A percentile compares a stretch with the other conserved stretches of the same genome.
phyloP scores from a whole-genome alignment of 139 green algal genomes.

The Mesotaenium endlicherianum region DNA sequence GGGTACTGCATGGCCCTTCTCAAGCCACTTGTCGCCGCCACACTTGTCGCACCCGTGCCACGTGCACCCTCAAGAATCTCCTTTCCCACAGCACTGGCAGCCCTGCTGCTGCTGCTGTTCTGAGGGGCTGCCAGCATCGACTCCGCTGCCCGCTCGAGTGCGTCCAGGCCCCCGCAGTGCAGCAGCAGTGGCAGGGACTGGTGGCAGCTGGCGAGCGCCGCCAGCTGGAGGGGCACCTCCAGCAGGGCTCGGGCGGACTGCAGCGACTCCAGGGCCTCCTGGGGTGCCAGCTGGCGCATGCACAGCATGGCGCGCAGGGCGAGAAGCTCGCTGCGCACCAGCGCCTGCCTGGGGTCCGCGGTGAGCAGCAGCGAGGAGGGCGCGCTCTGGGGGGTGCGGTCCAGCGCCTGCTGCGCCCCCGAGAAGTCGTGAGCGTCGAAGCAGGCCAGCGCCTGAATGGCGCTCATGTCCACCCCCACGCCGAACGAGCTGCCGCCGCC shows the following conservation, averaged over 20 bases:
- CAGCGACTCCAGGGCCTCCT: background rate
- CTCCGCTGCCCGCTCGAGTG: too few relatives aligned
- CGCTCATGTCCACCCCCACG: slow-evolving; percentile 18
- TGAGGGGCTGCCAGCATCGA: too few relatives aligned
- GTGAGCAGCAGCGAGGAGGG: background rate
- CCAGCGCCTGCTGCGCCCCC: slow-evolving; percentile 1
- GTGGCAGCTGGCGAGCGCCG: slow-evolving; percentile 1
- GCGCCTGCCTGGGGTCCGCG: slow-evolving; percentile 13
- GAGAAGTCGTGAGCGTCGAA: slow-evolving; percentile 34
- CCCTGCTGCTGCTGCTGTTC: too few relatives aligned
- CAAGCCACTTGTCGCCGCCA: too few relatives aligned
- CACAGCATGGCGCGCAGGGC: slow-evolving; percentile 31
- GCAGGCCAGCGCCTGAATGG: slow-evolving; percentile 31
- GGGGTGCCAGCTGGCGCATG: background rate
- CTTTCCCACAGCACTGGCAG: too few relatives aligned
- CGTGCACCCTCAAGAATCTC: background rate
- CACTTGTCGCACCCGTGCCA: background rate
- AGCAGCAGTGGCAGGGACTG: background rate
- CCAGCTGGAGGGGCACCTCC: slow-evolving; percentile 9
- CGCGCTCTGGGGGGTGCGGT: slow-evolving; percentile 39
- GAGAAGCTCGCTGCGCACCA: slow-evolving; percentile 30
- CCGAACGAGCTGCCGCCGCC: background rate
- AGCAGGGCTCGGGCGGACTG: slow-evolving; percentile 8
- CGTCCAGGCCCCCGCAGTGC: background rate
- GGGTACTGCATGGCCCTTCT: background rate